These are phyloP conservation scores for Eragrostis tef DNA, from an alignment of 202 grass and related monocot genomes.

Conservation along the genomic window DNA sequence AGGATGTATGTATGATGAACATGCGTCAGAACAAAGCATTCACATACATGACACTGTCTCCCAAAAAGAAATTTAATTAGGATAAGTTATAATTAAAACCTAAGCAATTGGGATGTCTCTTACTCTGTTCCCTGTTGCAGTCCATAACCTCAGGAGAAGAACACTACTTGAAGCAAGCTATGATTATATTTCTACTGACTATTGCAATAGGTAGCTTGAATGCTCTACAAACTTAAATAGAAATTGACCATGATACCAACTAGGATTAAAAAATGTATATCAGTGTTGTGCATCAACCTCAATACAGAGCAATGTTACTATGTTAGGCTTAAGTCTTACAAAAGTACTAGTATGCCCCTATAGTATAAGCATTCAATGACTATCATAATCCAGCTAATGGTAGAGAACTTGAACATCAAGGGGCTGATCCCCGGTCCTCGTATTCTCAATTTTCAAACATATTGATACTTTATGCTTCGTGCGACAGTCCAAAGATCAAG, in stretches of 20 bases:
- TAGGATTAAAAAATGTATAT: neutral
- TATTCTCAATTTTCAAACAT: neutral
- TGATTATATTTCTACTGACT: neutral
- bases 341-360: neutral
- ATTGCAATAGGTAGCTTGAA: neutral
- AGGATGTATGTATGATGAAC: constrained; percentile 1
- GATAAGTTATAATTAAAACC: neutral
- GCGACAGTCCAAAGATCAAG: neutral
- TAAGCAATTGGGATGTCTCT: neutral
- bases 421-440: neutral
- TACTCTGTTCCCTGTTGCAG: neutral
- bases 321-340: too few relatives aligned
- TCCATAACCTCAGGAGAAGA: neutral
- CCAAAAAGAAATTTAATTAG: neutral
- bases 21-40: neutral
- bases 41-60: neutral
- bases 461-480: neutral
- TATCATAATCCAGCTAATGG: neutral
- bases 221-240: neutral
- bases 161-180: neutral
- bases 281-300: too few relatives aligned
- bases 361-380: neutral
- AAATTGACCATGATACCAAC: neutral
- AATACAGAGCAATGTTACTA: too few relatives aligned
- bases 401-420: neutral